Evolutionary conservation across 1,139 yeast species (phyloP).

Genomic region (Taphrina flavorubra): DNA sequence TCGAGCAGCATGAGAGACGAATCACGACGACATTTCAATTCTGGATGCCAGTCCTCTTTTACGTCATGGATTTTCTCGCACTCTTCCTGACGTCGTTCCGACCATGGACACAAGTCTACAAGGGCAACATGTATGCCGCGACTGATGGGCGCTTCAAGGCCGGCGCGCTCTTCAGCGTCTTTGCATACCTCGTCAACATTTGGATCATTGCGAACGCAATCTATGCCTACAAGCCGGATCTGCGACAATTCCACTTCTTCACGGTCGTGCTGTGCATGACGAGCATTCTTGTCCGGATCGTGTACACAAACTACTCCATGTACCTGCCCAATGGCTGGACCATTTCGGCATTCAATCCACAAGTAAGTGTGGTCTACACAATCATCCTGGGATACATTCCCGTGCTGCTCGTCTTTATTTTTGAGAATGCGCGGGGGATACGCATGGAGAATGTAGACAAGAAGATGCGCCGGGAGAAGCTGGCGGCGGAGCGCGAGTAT

Average conservation of each 20-base stretch:
- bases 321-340: constrained; percentile 24
- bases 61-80: constrained; percentile 35
- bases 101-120: constrained; percentile 33
- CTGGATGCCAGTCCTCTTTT: constrained; percentile 37
- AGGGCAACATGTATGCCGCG: constrained; percentile 31
- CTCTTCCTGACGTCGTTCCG: constrained; percentile 29
- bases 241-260: constrained; percentile 17
- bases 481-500: constrained; percentile 15
- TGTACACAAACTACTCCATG: constrained; percentile 38
- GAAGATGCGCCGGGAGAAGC: constrained; percentile 16
- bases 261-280: constrained; percentile 15
- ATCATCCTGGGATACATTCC: constrained; percentile 31
- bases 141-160: constrained; percentile 40
- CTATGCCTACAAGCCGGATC: constrained; percentile 25
- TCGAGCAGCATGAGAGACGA: constrained; percentile 32
- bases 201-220: constrained; percentile 25
- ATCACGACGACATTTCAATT: constrained; percentile 32
- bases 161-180: constrained; percentile 29
- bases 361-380: constrained; percentile 29
- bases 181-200: constrained; percentile 29
- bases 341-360: constrained; percentile 32
- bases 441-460: constrained; percentile 37
- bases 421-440: constrained; percentile 22
- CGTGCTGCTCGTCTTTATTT: constrained; percentile 21
- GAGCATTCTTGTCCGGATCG: constrained; percentile 18